Percentiles rank a stretch among this genome's conserved stretches.
Evolutionary conservation across 2,329 filamentous ascomycete genomes (phyloP).

Genomic region (Monilinia fructigena): DNA sequence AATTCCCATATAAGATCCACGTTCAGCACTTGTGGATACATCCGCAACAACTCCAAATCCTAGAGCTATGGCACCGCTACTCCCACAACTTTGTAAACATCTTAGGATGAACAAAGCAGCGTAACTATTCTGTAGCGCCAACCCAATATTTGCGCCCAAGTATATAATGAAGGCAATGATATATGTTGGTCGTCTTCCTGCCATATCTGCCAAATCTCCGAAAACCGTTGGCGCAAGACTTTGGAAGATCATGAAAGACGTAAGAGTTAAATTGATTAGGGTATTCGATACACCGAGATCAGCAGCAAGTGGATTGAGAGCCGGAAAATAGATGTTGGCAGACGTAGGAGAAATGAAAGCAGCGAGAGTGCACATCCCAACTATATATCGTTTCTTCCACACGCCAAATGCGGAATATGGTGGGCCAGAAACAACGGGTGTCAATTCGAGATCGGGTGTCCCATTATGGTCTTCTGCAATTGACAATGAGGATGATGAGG

Average conservation of each 20-base stretch:
- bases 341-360: slow-evolving; percentile 38
- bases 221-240: slow-evolving; percentile 58
- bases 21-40: slow-evolving; percentile 64
- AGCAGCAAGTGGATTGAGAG: slow-evolving; percentile 39
- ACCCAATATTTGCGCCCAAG: slow-evolving; percentile 54
- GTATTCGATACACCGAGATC: slow-evolving; percentile 38
- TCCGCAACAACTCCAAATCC: slow-evolving; percentile 72
- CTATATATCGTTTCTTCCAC: slow-evolving; percentile 51
- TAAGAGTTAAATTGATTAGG: slow-evolving; percentile 39
- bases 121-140: slow-evolving; percentile 53
- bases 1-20: slow-evolving; percentile 71
- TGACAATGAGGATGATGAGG: slow-evolving; percentile 22
- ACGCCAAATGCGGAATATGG: slow-evolving; percentile 38
- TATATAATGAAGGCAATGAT: slow-evolving; percentile 56
- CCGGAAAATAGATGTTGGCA: slow-evolving; percentile 41
- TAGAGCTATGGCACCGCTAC: slow-evolving; percentile 62
- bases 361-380: slow-evolving; percentile 52
- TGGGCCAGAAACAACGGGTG: slow-evolving; percentile 34
- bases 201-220: slow-evolving; percentile 55
- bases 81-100: slow-evolving; percentile 57
- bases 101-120: slow-evolving; percentile 54
- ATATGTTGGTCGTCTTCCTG: slow-evolving; percentile 56
- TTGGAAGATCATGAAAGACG: slow-evolving; percentile 51
- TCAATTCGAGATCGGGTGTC: slow-evolving; percentile 36
- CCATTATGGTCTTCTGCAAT: slow-evolving; percentile 31